phyloP scores from a whole-genome alignment of 345 rosid genomes.

The Cardiospermum halicacabum region DNA sequence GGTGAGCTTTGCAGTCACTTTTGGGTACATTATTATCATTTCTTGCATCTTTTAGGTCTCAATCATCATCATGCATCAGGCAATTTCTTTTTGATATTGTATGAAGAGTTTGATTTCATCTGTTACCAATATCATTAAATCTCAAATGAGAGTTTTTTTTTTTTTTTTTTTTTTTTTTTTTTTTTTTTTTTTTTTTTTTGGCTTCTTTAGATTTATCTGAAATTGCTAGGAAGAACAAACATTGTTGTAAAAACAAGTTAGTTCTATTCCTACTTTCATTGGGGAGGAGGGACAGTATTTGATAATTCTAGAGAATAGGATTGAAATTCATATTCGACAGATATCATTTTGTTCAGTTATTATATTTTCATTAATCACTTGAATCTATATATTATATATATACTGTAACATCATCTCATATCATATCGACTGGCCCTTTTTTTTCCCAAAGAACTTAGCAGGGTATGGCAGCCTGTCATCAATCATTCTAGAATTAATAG shows the following conservation, averaged over 20 bases:
- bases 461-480: not conserved
- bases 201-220: too few relatives aligned
- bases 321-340: not conserved
- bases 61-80: not conserved
- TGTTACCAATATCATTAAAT: not conserved
- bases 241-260: not conserved
- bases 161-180: too few relatives aligned
- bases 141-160: too few relatives aligned
- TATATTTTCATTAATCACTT: not conserved
- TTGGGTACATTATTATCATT: not conserved
- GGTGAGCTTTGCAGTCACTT: conserved; percentile 38
- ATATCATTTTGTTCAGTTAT: not conserved
- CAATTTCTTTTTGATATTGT: not conserved
- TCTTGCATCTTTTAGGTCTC: not conserved
- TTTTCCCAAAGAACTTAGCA: not conserved
- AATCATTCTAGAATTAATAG: not conserved
- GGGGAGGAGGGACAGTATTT: too few relatives aligned
- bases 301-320: not conserved
- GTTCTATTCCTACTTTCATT: too few relatives aligned
- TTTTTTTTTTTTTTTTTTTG: too few relatives aligned
- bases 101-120: not conserved
- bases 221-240: too few relatives aligned
- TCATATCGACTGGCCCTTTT: not conserved
- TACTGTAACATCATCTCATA: not conserved
- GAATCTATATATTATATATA: too few relatives aligned